phyloP scores from a whole-genome alignment of 2,329 filamentous ascomycete genomes.

The Sporothrix dimorphospora region DNA sequence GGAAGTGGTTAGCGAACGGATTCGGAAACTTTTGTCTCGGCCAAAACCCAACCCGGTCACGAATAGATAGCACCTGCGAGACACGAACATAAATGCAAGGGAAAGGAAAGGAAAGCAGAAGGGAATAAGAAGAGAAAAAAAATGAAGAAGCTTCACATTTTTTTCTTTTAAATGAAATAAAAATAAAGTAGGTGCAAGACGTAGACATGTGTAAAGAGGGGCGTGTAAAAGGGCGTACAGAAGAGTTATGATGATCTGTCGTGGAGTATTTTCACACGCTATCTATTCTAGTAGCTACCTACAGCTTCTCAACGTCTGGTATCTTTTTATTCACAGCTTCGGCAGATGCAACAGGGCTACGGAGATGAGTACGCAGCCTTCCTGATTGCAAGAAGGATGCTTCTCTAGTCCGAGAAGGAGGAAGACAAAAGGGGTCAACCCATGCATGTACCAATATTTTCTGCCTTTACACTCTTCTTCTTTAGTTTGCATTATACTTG shows the following conservation, averaged over 20 bases:
- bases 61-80: slow-evolving; percentile 17
- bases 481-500: background rate
- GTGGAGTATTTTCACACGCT: background rate
- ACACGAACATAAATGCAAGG: background rate
- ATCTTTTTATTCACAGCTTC: background rate
- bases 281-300: background rate
- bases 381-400: background rate
- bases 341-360: background rate
- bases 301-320: background rate
- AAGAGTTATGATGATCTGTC: background rate
- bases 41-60: slow-evolving; percentile 21
- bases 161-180: background rate
- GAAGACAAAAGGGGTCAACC: background rate
- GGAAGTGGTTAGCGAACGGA: slow-evolving; percentile 43
- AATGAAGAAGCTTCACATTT: background rate
- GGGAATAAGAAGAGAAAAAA: background rate
- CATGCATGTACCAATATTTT: background rate
- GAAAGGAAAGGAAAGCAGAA: too few species aligned
- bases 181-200: too few species aligned
- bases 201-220: too few species aligned
- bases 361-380: background rate
- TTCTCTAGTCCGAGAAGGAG: background rate
- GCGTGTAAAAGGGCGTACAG: background rate
- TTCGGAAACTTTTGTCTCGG: slow-evolving; percentile 36
- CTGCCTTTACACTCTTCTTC: background rate